Evolutionary conservation across 2,329 filamentous ascomycete species (phyloP).

Genomic region (Cytospora paraplurivora): DNA sequence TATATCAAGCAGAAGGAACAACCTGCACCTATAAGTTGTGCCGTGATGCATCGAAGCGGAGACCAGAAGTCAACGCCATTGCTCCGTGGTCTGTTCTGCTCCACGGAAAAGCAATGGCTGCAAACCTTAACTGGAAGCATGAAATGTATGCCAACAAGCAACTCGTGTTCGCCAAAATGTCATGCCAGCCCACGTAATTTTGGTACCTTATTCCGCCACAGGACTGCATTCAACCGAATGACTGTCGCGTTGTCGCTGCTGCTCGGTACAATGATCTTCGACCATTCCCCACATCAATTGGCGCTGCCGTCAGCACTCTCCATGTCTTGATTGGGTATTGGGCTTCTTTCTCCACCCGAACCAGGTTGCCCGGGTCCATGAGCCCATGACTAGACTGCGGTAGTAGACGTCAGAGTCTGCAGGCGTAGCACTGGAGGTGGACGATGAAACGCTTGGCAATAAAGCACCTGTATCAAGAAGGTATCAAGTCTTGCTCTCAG

Average conservation of each 20-base stretch:
- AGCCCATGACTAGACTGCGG: neutral
- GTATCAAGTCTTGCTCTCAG: neutral
- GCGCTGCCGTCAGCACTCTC: neutral
- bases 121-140: neutral
- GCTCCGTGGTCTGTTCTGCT: neutral
- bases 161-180: neutral
- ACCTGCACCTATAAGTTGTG: neutral
- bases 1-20: neutral
- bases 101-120: neutral
- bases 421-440: conserved; percentile 2
- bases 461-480: neutral
- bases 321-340: neutral
- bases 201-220: neutral
- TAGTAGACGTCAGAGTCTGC: conserved; percentile 12
- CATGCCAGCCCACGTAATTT: neutral
- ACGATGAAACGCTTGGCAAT: conserved; percentile 3
- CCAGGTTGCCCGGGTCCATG: conserved; percentile 5
- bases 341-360: neutral
- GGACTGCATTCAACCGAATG: neutral
- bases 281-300: neutral
- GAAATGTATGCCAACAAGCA: neutral
- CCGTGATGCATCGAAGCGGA: neutral
- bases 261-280: conserved; percentile 3
- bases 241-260: neutral
- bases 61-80: neutral